Base-by-base conservation (phyloP, 768 basidiomycete species). In the Mrakia frigida region DNA sequence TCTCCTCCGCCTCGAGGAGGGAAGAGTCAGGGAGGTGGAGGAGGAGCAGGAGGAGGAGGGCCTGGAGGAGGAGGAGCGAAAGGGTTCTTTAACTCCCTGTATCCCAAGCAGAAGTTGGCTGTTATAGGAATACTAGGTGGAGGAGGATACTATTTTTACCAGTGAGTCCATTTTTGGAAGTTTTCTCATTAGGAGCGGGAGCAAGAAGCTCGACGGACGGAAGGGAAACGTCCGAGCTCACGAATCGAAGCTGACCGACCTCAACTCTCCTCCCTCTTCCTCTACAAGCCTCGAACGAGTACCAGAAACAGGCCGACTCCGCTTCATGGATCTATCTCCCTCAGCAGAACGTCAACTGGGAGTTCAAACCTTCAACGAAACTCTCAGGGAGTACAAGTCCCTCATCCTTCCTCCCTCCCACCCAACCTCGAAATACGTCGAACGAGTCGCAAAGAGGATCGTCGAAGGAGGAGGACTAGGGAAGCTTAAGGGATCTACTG, bases 251-350 rank as follows among this genome's bases (percentile, higher is more conserved):
- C 69, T 70, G 69, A 70, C n/a, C 28, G 6, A 21, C 31, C 28
- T 16, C 39, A 18, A 6, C 53, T 10, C 11, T 6, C n/a, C 31
- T 31, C 35, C 35, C 28, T 31, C 59, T 25, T 6, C 9, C 73
- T 23, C 33, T 21, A 1, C 4, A 78, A 94, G 93, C 80, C 85
- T 95, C 37, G 94, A 98, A 82, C 87, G 88, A 81, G 91, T 93
- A 0, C 89, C 91, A 3, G 90, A 94, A 81, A 95, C 93, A 0
- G 93, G 93, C 0, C 85, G 95, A 74, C 90, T 90, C 88, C 84
- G 95, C 31, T 97, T 95, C 82, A 96, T 98, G 88, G 90, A 92
- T 81, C 86, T 90, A 4, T 87, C 87, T 59, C 86, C 86, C 0
- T 85, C 85, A 71, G 83, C 82, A 37, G 92, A 94, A 83, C 85